Evolutionary conservation across 352 stramenopile species (phyloP).

Genomic region (Phytophthora aleatoria): DNA sequence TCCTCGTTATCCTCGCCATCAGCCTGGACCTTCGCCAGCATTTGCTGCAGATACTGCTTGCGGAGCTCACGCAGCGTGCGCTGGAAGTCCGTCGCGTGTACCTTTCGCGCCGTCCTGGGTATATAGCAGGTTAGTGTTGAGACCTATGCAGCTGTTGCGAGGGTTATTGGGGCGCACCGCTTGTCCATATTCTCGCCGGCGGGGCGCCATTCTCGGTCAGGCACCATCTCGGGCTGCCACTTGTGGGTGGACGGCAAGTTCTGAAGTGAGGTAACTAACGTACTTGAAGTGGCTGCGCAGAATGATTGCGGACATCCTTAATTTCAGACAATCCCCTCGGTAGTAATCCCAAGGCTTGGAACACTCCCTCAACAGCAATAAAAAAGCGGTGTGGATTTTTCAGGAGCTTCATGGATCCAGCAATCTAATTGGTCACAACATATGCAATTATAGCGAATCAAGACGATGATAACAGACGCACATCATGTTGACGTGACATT

Average conservation of each 20-base stretch:
- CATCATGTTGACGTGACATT: too few relatives aligned
- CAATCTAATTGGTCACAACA: too few relatives aligned
- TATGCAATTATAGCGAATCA: too few relatives aligned
- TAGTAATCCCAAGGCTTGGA: too few relatives aligned
- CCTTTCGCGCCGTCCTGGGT: constrained; percentile 68
- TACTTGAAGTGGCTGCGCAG: constrained; percentile 13
- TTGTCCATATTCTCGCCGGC: constrained; percentile 81
- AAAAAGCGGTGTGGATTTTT: too few relatives aligned
- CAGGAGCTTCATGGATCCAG: too few relatives aligned
- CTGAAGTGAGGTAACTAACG: constrained; percentile 7
- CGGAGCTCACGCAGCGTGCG: constrained; percentile 53
- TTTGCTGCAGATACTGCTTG: constrained; percentile 41
- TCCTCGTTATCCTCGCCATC: constrained; percentile 8
- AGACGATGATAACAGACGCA: too few relatives aligned
- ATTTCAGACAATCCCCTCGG: too few relatives aligned
- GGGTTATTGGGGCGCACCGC: constrained; percentile 34
- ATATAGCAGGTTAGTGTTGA: background rate
- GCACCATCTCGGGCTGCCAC: constrained; percentile 50
- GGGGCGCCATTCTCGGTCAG: constrained; percentile 62
- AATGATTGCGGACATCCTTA: constrained; percentile 5
- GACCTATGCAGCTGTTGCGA: background rate
- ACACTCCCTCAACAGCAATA: too few relatives aligned
- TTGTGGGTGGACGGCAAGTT: background rate
- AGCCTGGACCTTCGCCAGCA: constrained; percentile 3
- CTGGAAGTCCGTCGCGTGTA: constrained; percentile 61